Evolutionary conservation across 306 rosid genomes (phyloP).

Genomic region (Vigna hirtella): DNA sequence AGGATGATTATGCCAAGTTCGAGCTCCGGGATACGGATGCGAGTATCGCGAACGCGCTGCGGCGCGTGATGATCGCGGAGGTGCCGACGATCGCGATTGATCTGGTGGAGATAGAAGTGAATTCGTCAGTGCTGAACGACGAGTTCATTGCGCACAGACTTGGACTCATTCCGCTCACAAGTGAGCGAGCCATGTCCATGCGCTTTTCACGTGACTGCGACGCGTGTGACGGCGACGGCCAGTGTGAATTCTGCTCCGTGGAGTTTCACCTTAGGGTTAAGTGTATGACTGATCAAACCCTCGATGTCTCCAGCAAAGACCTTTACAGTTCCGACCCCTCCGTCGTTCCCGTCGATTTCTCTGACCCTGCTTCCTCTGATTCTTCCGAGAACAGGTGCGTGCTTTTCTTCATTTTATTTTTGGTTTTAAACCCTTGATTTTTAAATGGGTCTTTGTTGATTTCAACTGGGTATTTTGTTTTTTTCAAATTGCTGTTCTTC

Average conservation of each 20-base stretch:
- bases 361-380: constrained; percentile 62
- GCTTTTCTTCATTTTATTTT: background rate
- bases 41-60: constrained; percentile 89
- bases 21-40: constrained; percentile 94
- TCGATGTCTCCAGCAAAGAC: constrained; percentile 87
- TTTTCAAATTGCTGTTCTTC: background rate
- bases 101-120: constrained; percentile 91
- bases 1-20: constrained; percentile 74
- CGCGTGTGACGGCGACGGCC: constrained; percentile 97
- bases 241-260: constrained; percentile 97
- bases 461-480: background rate
- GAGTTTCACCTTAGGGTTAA: constrained; percentile 90
- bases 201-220: constrained; percentile 99
- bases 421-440: background rate
- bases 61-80: constrained; percentile 97
- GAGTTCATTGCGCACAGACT: constrained; percentile 98
- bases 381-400: constrained; percentile 61
- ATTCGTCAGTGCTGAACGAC: constrained; percentile 94
- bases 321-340: constrained; percentile 87
- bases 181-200: constrained; percentile 95
- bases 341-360: constrained; percentile 86
- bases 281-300: constrained; percentile 79
- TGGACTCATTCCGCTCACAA: constrained; percentile 86
- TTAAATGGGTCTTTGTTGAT: background rate
- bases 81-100: constrained; percentile 95